A percentile compares a stretch with the other conserved stretches of the same genome.
phyloP scores from a whole-genome alignment of 257 asterid genomes.

The Leonotis leonurus region DNA sequence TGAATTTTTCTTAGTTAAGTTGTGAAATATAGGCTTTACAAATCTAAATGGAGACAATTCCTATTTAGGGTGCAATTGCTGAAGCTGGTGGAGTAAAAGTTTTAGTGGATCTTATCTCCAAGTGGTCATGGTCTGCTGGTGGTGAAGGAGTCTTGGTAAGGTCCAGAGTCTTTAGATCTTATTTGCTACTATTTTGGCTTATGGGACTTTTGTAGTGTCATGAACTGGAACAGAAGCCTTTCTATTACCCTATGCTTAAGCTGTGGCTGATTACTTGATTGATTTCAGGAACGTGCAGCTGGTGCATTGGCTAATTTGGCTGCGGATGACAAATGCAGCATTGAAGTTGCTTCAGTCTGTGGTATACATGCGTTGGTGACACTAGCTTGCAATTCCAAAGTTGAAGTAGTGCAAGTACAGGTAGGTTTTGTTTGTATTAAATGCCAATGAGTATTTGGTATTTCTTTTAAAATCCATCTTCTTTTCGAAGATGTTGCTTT shows the following conservation, averaged over 20 bases:
- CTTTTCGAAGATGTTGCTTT: background rate
- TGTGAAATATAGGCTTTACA: too few relatives aligned
- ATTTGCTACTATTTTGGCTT: background rate
- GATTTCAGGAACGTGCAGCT: slow-evolving; percentile 81
- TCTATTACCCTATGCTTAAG: background rate
- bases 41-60: too few relatives aligned
- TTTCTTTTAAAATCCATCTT: background rate
- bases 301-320: slow-evolving; percentile 92
- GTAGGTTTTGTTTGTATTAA: slow-evolving; percentile 23
- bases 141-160: slow-evolving; percentile 85
- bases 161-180: background rate
- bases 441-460: background rate
- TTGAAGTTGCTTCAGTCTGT: slow-evolving; percentile 62
- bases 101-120: slow-evolving; percentile 69
- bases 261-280: slow-evolving; percentile 4
- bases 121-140: slow-evolving; percentile 65
- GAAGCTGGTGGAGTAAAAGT: slow-evolving; percentile 83
- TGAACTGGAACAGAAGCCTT: background rate
- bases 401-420: slow-evolving; percentile 93
- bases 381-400: slow-evolving; percentile 64
- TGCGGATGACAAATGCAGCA: slow-evolving; percentile 93
- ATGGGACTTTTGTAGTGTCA: background rate
- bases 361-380: slow-evolving; percentile 74
- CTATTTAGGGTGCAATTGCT: slow-evolving; percentile 66
- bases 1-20: background rate